Evolutionary conservation across 1,139 yeast genomes (phyloP).

Genomic region (Yamadazyma kanchanaburiensis): DNA sequence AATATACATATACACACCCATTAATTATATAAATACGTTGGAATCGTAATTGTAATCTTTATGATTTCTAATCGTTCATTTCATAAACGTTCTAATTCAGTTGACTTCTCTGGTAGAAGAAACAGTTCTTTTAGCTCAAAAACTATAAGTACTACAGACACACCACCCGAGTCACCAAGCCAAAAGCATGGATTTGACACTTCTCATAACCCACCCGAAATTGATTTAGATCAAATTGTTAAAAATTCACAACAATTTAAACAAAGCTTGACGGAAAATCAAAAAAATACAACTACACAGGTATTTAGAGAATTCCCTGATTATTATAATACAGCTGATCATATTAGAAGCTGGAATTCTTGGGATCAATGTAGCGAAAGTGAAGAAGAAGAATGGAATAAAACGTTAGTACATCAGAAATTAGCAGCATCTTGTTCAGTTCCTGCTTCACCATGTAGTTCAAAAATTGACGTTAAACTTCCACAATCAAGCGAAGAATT

Average conservation of each 20-base stretch:
- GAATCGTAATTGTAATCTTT: no score
- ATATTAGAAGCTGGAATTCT: not conserved
- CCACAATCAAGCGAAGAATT: conserved; percentile 6
- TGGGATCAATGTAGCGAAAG: not conserved
- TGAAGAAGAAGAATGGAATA: not conserved
- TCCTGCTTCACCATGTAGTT: no score
- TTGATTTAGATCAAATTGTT: conserved; percentile 19
- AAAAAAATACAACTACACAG: no score
- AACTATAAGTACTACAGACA: not conserved
- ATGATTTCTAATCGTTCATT: no score
- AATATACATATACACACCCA: no score
- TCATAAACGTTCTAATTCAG: conserved; percentile 11
- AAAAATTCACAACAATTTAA: conserved; percentile 7
- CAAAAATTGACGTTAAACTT: conserved; percentile 2
- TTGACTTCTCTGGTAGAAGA: conserved; percentile 7
- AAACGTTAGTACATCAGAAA: no score
- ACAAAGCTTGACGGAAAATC: conserved; percentile 1
- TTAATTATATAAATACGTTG: no score
- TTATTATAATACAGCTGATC: no score
- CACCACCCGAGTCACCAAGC: conserved; percentile 13
- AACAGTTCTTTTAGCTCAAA: conserved; percentile 9
- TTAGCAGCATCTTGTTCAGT: no score
- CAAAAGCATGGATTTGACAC: not conserved
- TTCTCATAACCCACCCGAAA: conserved; percentile 3
- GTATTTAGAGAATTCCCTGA: no score